Base-by-base conservation (phyloP, 345 rosid species). In the Triadica sebifera region DNA sequence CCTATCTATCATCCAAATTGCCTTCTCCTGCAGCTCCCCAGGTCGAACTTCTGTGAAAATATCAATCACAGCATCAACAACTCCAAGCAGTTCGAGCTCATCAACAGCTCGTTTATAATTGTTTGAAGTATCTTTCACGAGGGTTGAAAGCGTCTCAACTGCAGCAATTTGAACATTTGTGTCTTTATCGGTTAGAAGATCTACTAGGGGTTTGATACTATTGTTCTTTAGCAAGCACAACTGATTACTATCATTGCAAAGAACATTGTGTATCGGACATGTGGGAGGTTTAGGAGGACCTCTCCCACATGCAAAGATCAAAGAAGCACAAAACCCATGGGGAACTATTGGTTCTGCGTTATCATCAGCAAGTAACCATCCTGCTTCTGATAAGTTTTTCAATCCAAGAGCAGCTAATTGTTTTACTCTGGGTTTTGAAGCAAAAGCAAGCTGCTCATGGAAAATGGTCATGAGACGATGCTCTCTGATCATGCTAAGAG, bases 131-230 rank as follows among this genome's bases (percentile, higher is more conserved):
- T 76, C 84, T 20, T 50, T 22, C 24, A 83, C 22, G 34, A 85
- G 86, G 60, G 85, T 79, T 46, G 86, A 79, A 57, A 85, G 83
- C 46, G 83, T 81, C 49, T 85, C 84, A 57, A 82, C 68, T 15
- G 74, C 82, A 47, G 82, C 85, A 25, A 80, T 77, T 76, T 82
- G 88, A 52, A 82, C 88, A 19, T 38, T 29, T 0, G 81, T 81
- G 70, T 81, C 76, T 65, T 74, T 74, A 1, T 81, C 81, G 0
- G 11, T 39, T n/a, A 80, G 81, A 64, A 76, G 78, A 70, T 82
- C 76, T 19, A 82, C 77, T 58, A 82, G 73, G 34, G 88, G 84
- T 39, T 77, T 82, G 76, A 80, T 67, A 47, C 84, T 70, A 19
- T 82, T 75, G 78, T 72, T 66, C 52, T 75, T 67, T 51, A 85